A percentile compares a stretch with the other conserved stretches of the same genome.
Conservation (phyloP, 139 green algal species). For the Coelastrella sp. region DNA sequence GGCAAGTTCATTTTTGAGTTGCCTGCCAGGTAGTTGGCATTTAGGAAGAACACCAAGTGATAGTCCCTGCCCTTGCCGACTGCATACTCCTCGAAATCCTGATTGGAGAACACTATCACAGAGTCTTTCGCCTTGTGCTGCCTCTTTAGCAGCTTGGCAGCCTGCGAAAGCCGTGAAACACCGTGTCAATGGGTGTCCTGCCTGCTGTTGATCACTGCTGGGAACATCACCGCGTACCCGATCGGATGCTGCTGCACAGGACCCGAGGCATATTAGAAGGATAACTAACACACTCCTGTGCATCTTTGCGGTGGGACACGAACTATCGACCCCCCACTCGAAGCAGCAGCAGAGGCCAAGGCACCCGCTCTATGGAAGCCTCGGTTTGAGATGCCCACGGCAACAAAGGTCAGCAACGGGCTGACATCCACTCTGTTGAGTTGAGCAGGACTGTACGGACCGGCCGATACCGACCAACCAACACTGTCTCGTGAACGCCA, state of each 20-base stretch:
- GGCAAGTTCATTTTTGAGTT: constrained; percentile 31
- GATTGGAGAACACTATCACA: neutral
- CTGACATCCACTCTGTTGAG: no score
- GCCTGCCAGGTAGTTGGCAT: constrained; percentile 17
- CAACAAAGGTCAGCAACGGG: no score
- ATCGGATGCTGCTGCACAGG: constrained; percentile 17
- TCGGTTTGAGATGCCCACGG: no score
- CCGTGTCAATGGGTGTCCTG: neutral
- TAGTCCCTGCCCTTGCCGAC: constrained; percentile 39
- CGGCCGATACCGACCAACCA: no score
- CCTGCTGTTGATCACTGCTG: neutral
- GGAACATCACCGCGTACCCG: neutral
- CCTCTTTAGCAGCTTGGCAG: neutral
- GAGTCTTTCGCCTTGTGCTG: constrained; percentile 6
- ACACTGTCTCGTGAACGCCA: no score
- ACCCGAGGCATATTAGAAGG: neutral
- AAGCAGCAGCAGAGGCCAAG: no score
- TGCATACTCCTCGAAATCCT: constrained; percentile 37
- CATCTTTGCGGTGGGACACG: no score
- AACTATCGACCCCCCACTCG: no score
- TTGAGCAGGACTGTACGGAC: no score
- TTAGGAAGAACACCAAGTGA: constrained; percentile 50
- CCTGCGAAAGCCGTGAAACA: neutral
- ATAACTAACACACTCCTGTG: neutral
- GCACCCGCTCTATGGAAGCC: no score